phyloP scores from a whole-genome alignment of 1,284 basidiomycete genomes.

The Ustilago bromivora region DNA sequence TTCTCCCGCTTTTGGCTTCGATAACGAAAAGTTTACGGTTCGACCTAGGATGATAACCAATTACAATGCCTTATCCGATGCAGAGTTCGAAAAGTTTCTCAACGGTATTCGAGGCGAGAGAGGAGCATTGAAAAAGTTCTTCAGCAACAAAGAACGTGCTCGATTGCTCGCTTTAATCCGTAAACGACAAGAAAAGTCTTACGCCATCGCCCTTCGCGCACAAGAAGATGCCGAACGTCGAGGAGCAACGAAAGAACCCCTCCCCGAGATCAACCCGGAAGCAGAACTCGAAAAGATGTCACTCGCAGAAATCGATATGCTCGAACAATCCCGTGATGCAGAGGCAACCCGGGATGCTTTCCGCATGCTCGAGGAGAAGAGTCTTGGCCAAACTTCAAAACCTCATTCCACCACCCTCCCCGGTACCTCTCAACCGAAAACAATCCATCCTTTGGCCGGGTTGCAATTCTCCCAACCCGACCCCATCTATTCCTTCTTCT shows the following conservation, averaged over 20 bases:
- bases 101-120: conserved; percentile 41
- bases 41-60: conserved; percentile 56
- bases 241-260: conserved; percentile 38
- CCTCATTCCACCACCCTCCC: conserved; percentile 16
- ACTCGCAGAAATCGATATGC: conserved; percentile 48
- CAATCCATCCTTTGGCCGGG: conserved; percentile 58
- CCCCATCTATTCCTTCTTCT: conserved; percentile 54
- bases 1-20: conserved; percentile 37
- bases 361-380: conserved; percentile 37
- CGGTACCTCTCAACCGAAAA: conserved; percentile 43
- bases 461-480: conserved; percentile 66
- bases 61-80: conserved; percentile 58
- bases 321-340: conserved; percentile 43
- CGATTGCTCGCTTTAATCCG: conserved; percentile 44
- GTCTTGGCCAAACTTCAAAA: conserved; percentile 5
- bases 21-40: conserved; percentile 50
- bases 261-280: conserved; percentile 47
- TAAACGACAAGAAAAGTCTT: conserved; percentile 41
- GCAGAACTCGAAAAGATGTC: conserved; percentile 48
- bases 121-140: conserved; percentile 34
- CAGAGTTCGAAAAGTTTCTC: conserved; percentile 57
- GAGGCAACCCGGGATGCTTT: conserved; percentile 47
- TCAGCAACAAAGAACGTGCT: conserved; percentile 34
- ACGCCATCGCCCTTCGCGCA: conserved; percentile 28
- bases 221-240: conserved; percentile 46